A percentile compares a stretch with the other conserved stretches of the same genome.
These are phyloP conservation scores for Ilyonectria mors-panacis DNA, from an alignment of 2,329 filamentous ascomycete genomes.

Conservation along the genomic window DNA sequence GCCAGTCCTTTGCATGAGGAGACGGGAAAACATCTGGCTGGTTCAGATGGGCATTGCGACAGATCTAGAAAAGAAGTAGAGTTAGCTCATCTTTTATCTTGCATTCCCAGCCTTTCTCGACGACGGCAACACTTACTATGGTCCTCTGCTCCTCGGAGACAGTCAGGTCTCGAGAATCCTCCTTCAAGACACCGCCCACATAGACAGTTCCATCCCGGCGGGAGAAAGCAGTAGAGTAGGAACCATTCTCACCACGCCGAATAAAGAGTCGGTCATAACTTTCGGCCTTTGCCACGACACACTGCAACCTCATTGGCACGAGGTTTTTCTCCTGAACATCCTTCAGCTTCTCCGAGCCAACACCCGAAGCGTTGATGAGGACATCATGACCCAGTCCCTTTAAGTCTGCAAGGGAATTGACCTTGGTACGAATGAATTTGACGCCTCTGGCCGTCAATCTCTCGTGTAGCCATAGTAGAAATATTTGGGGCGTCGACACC, in stretches of 20 bases:
- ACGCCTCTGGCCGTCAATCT: not conserved
- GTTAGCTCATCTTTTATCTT: no score
- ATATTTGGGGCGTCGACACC: slow-evolving; percentile 30
- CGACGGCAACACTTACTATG: not conserved
- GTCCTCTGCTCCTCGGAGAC: slow-evolving; percentile 2
- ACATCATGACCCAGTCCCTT: slow-evolving; percentile 11
- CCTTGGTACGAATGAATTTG: slow-evolving; percentile 10
- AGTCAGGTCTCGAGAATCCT: not conserved
- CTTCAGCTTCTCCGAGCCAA: slow-evolving; percentile 20
- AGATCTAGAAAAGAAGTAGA: slow-evolving; percentile 7
- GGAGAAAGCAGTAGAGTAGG: slow-evolving; percentile 25
- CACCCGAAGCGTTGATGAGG: slow-evolving; percentile 33
- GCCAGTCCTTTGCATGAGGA: slow-evolving; percentile 20
- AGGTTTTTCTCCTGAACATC: slow-evolving; percentile 36
- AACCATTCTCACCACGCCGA: slow-evolving; percentile 13
- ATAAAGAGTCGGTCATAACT: slow-evolving; percentile 11
- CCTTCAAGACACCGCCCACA: slow-evolving; percentile 8
- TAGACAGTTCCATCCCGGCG: slow-evolving; percentile 18
- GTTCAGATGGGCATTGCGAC: slow-evolving; percentile 11
- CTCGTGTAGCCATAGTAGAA: slow-evolving; percentile 34
- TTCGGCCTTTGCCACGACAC: not conserved
- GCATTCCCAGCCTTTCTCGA: no score
- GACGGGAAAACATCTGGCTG: slow-evolving; percentile 36
- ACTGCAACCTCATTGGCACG: slow-evolving; percentile 11
- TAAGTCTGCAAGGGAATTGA: slow-evolving; percentile 29